These are phyloP conservation scores for Boletus pseudopeckii DNA, from an alignment of 768 basidiomycete genomes.

Conservation along the genomic window DNA sequence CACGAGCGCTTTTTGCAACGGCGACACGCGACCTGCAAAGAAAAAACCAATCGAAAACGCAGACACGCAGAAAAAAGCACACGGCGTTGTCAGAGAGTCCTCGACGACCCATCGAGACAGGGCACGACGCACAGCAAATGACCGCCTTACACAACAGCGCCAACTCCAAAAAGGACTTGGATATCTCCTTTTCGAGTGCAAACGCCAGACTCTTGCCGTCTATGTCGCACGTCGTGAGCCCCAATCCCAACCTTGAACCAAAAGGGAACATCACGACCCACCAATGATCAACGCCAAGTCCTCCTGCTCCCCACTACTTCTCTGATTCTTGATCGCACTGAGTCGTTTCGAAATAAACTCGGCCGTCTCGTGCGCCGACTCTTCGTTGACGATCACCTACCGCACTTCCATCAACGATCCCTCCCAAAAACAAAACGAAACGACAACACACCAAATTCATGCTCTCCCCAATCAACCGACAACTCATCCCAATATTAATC, in stretches of 20 bases:
- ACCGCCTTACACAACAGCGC: constrained; percentile 99
- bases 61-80: too few relatives aligned
- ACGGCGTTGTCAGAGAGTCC: neutral
- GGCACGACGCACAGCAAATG: constrained; percentile 74
- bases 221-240: constrained; percentile 26
- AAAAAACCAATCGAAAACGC: neutral
- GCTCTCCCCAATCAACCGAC: constrained; percentile 93
- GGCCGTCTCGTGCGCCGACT: constrained; percentile 72
- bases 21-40: constrained; percentile 81
- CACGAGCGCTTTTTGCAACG: constrained; percentile 94
- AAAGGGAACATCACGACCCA: constrained; percentile 32
- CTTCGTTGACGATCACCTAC: constrained; percentile 83
- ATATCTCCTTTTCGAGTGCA: constrained; percentile 90
- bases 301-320: constrained; percentile 87
- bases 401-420: neutral
- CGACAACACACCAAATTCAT: constrained; percentile 76
- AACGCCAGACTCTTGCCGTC: constrained; percentile 94
- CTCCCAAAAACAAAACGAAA: neutral
- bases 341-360: constrained; percentile 88
- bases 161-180: constrained; percentile 87
- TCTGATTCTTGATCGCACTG: constrained; percentile 89
- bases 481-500: constrained; percentile 98
- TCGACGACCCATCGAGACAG: too few relatives aligned
- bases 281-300: constrained; percentile 95
- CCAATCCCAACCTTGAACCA: neutral